phyloP scores from a whole-genome alignment of 2,329 filamentous ascomycete species.

The Ophiostoma ips region DNA sequence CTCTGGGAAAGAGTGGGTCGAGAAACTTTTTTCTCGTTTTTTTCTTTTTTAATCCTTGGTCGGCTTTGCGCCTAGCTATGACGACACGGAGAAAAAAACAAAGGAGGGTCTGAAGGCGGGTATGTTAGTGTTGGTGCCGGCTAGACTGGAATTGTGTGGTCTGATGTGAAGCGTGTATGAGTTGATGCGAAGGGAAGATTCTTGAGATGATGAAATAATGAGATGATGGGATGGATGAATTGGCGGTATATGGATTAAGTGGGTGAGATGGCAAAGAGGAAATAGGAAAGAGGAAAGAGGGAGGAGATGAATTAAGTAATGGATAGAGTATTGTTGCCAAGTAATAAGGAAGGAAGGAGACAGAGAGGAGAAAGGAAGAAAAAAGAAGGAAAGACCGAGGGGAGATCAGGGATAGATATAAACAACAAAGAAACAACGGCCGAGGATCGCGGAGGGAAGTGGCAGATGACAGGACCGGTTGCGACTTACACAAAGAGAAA shows the following conservation, averaged over 20 bases:
- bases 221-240: no score
- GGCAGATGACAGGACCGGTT: not conserved
- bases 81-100: slow-evolving; percentile 5
- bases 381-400: not conserved
- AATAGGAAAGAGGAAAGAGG: no score
- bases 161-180: no score
- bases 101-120: not conserved
- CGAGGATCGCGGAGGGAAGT: not conserved
- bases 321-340: no score
- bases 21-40: slow-evolving; percentile 1
- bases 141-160: no score
- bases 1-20: not conserved
- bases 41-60: not conserved
- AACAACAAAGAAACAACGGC: no score
- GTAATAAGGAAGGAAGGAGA: not conserved
- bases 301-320: no score
- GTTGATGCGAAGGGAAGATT: no score
- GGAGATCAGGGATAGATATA: no score
- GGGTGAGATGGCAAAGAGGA: no score
- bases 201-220: no score
- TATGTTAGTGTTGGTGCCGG: not conserved
- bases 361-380: not conserved
- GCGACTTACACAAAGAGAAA: not conserved
- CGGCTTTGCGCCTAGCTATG: slow-evolving; percentile 4
- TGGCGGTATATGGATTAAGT: no score